Conservation (phyloP, 2,329 filamentous ascomycete genomes). For the Diaporthe capsici region DNA sequence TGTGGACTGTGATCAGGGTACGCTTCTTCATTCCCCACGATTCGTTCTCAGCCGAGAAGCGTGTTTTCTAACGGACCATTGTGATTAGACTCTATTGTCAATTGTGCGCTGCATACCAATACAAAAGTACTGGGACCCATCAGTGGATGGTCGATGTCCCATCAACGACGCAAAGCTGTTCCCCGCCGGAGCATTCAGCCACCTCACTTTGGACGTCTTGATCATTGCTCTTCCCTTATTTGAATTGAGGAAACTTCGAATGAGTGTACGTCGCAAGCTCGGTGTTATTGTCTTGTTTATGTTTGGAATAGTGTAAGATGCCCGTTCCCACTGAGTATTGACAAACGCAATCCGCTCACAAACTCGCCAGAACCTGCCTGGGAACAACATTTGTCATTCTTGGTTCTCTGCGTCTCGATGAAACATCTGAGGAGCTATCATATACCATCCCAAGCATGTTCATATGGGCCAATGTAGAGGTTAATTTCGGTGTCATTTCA, state of each 20-base stretch:
- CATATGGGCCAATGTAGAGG: constrained; percentile 24
- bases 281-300: constrained; percentile 17
- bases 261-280: background rate
- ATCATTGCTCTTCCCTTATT: constrained; percentile 10
- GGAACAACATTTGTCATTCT: constrained; percentile 5
- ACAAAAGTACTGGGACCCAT: constrained; percentile 16
- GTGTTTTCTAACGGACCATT: background rate
- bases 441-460: constrained; percentile 4
- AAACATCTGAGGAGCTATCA: background rate
- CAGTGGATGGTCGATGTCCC: constrained; percentile 11
- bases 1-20: constrained; percentile 8
- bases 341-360: background rate
- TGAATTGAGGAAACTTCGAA: constrained; percentile 3
- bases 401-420: constrained; percentile 7
- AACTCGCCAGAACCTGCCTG: background rate
- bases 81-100: background rate
- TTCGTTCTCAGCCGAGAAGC: background rate
- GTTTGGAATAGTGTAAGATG: background rate
- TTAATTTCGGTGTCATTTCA: constrained; percentile 23
- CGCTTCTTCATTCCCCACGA: background rate
- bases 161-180: constrained; percentile 10
- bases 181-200: background rate
- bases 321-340: background rate
- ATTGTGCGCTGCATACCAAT: constrained; percentile 9
- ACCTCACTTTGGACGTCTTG: constrained; percentile 8